Conservation (phyloP, 75 land plant genomes). For the Azolla pinnata region DNA sequence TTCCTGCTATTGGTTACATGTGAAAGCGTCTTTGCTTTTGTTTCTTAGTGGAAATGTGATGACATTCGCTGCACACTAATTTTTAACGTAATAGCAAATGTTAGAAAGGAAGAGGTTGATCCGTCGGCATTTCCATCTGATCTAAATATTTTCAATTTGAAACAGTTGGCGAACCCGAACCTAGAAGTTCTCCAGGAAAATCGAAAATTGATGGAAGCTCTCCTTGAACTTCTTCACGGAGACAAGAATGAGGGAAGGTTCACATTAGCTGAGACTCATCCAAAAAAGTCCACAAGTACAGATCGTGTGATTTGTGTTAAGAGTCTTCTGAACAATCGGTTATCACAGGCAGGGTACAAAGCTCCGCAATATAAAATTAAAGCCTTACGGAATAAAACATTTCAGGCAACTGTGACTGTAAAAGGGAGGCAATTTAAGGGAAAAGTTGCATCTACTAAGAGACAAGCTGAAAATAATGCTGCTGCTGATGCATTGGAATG, state of each 20-base stretch:
- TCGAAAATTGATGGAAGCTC: slow-evolving; percentile 54
- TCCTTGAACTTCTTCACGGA: slow-evolving; percentile 54
- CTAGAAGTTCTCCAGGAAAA: slow-evolving; percentile 35
- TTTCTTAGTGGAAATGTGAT: no score
- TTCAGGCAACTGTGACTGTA: slow-evolving; percentile 50
- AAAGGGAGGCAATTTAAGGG: slow-evolving; percentile 73
- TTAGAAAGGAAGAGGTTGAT: not conserved
- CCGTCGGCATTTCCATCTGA: no score
- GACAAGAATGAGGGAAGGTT: slow-evolving; percentile 73
- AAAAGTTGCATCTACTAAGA: slow-evolving; percentile 54
- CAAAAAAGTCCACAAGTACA: not conserved
- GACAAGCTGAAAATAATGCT: slow-evolving; percentile 81
- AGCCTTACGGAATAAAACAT: slow-evolving; percentile 43
- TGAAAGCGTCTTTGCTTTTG: no score
- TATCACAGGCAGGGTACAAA: slow-evolving; percentile 56
- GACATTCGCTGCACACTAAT: no score
- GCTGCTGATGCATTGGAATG: slow-evolving; percentile 71
- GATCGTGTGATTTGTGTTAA: slow-evolving; percentile 51
- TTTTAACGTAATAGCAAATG: no score
- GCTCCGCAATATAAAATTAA: slow-evolving; percentile 57
- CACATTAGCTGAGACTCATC: slow-evolving; percentile 32
- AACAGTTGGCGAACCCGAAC: slow-evolving; percentile 55
- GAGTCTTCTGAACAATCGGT: slow-evolving; percentile 51
- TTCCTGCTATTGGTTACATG: not conserved
- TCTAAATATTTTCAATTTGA: not conserved